Conservation (phyloP, 805 yeast species). For the Lipomyces chichibuensis region DNA sequence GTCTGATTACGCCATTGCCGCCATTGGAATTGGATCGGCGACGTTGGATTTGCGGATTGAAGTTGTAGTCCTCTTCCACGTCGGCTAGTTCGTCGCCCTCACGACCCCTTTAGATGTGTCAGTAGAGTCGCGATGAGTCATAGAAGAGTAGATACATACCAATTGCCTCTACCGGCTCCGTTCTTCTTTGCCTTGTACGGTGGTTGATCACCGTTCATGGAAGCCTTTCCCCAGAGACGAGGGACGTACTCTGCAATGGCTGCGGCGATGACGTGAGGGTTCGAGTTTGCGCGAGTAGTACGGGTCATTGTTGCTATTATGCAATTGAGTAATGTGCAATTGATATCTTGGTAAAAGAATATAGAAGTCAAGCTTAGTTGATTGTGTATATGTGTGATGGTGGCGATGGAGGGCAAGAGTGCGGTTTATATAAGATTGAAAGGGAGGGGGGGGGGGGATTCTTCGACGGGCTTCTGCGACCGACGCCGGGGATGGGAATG, state of each 20-base stretch:
- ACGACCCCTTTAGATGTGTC: constrained; percentile 30
- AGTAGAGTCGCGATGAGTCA: not conserved
- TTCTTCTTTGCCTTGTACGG: constrained; percentile 36
- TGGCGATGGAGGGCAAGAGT: no score
- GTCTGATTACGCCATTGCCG: constrained; percentile 25
- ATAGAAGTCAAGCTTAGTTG: not conserved
- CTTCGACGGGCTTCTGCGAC: not conserved
- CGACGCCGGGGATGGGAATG: no score
- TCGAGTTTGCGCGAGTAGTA: constrained; percentile 29
- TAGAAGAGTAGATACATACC: constrained; percentile 26
- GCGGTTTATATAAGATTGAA: no score
- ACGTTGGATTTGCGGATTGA: constrained; percentile 34
- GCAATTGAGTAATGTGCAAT: not conserved
- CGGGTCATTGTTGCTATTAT: constrained; percentile 25
- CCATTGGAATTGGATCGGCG: constrained; percentile 40
- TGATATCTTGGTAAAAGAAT: not conserved
- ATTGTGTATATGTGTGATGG: not conserved
- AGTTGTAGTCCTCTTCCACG: constrained; percentile 36
- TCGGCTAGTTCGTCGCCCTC: constrained; percentile 39
- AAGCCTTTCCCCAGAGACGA: constrained; percentile 37
- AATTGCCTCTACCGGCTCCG: constrained; percentile 40
- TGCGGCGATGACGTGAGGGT: constrained; percentile 10
- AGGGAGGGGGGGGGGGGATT: no score
- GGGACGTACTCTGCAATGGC: constrained; percentile 20
- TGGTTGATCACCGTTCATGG: constrained; percentile 14